Percentiles rank a stretch among this genome's conserved stretches.
These are phyloP conservation scores for Citrus medica DNA, from an alignment of 345 rosid species.

Conservation along the genomic window DNA sequence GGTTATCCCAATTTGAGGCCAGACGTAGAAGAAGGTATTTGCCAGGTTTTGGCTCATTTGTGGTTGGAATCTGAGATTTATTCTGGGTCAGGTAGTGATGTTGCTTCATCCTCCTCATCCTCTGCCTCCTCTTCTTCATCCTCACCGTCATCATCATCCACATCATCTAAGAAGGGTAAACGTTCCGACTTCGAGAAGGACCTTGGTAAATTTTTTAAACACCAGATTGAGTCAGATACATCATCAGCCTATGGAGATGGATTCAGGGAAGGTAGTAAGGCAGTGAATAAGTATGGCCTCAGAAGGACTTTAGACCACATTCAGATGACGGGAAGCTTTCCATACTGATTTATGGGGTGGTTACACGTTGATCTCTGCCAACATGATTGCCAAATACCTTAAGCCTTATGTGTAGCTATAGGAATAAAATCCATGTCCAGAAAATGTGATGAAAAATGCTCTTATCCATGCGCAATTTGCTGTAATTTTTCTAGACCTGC, in stretches of 20 bases:
- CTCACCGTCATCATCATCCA: conserved; percentile 39
- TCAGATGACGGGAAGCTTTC: conserved; percentile 74
- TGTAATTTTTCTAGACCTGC: conserved; percentile 9
- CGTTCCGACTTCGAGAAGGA: conserved; percentile 89
- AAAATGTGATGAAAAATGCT: conserved; percentile 8
- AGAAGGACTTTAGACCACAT: conserved; percentile 88
- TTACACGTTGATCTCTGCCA: not conserved
- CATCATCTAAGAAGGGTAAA: conserved; percentile 79
- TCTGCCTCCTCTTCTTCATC: conserved; percentile 53
- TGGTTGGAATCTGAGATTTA: conserved; percentile 95
- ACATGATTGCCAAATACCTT: not conserved
- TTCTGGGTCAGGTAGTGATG: conserved; percentile 41
- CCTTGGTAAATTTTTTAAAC: conserved; percentile 84
- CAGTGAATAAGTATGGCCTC: conserved; percentile 68
- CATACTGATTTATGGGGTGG: conserved; percentile 27
- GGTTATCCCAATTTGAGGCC: conserved; percentile 86
- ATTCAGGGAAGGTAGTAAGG: conserved; percentile 70
- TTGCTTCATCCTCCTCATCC: conserved; percentile 42
- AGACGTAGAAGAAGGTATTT: conserved; percentile 97
- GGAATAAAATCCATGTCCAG: conserved; percentile 3
- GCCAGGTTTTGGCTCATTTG: conserved; percentile 96
- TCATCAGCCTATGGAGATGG: conserved; percentile 93
- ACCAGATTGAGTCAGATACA: conserved; percentile 78
- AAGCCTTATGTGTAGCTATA: not conserved
- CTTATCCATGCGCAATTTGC: not conserved